Percentiles rank a stretch among this genome's conserved stretches.
Evolutionary conservation across 2,329 filamentous ascomycete species (phyloP).

Genomic region (Trichophyton schoenleinii): DNA sequence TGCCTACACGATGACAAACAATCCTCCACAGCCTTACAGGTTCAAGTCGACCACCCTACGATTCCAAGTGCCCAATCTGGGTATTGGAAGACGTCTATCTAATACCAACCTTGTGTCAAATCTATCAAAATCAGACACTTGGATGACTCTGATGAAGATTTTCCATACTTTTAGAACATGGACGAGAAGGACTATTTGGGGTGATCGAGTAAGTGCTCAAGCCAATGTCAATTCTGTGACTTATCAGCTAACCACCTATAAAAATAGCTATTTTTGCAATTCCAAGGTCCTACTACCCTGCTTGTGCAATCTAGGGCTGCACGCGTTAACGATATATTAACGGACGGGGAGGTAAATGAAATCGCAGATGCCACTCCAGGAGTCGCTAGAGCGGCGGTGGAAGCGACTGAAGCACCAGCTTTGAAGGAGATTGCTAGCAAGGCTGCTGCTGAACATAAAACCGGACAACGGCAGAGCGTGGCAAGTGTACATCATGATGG

Average conservation of each 20-base stretch:
- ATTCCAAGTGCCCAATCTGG: slow-evolving; percentile 63
- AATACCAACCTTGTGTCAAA: slow-evolving; percentile 60
- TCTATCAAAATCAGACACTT: slow-evolving; percentile 59
- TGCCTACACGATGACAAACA: slow-evolving; percentile 68
- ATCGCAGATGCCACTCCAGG: slow-evolving; percentile 74
- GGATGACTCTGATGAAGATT: slow-evolving; percentile 54
- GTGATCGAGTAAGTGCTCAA: slow-evolving; percentile 52
- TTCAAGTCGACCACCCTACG: slow-evolving; percentile 64
- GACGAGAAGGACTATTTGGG: slow-evolving; percentile 75
- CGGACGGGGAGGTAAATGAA: slow-evolving; percentile 70
- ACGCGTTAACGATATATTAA: slow-evolving; percentile 64
- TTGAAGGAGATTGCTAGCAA: slow-evolving; percentile 19
- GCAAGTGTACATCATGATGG: slow-evolving; percentile 10
- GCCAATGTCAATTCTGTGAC: background rate
- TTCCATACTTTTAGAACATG: slow-evolving; percentile 62
- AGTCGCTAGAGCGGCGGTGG: slow-evolving; percentile 48
- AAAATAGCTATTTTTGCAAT: slow-evolving; percentile 66
- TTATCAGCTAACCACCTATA: background rate
- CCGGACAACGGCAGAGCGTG: slow-evolving; percentile 2
- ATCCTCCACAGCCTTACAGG: slow-evolving; percentile 69
- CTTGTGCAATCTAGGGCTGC: slow-evolving; percentile 80
- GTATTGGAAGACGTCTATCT: slow-evolving; percentile 51
- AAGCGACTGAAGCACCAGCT: slow-evolving; percentile 20
- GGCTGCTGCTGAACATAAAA: background rate
- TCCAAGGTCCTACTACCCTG: slow-evolving; percentile 73